Base-by-base conservation (phyloP, 805 yeast genomes). In the Starmerella apis region DNA sequence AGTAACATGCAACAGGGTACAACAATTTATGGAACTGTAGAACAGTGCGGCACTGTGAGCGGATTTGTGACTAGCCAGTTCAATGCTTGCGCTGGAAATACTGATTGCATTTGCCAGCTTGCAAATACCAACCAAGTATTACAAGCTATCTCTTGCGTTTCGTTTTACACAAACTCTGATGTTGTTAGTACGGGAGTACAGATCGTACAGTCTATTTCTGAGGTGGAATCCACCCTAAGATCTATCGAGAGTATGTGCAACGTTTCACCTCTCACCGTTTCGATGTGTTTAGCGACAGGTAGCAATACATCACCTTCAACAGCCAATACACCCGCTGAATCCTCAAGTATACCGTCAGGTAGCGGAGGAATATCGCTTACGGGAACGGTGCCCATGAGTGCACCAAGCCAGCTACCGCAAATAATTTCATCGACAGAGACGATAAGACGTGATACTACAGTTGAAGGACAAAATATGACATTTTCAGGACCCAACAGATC, bases 1-100 rank as follows among this genome's bases (percentile, higher is more conserved):
- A 31, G 44, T 11, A 33, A 41, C 25, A 8, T 46, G 38, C 37
- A 46, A 14, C 39, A 45, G 22, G 53, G 53, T 8, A 36, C 49
- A 10, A 9, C 44, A 2, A 2, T 42, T 11, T 46, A 46, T 25
- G 53, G 53, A 3, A 25, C 33, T 18, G 35, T 42, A n/a, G 49
- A 46, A 14, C 49, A 50, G 31, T 50, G 53, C 22, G 49, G 53
- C 3, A 42, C 49, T 2, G 39, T 50, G 2, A 33, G 47, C 5
- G 49, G 49, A 2, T 23, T 41, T 23, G 49, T 50, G 11, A 46
- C 46, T 4, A 25, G 49, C 10, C 53, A 46, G 20, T 41, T 25
- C 28, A 18, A 25, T 11, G 30, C 33, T 3, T 50, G 53, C 25
- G 43, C 27, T 2, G 48, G 53, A 3, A 16, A 27, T 18, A 16